Base-by-base conservation (phyloP, 2,329 filamentous ascomycete species). In the Alternaria ventricosa region DNA sequence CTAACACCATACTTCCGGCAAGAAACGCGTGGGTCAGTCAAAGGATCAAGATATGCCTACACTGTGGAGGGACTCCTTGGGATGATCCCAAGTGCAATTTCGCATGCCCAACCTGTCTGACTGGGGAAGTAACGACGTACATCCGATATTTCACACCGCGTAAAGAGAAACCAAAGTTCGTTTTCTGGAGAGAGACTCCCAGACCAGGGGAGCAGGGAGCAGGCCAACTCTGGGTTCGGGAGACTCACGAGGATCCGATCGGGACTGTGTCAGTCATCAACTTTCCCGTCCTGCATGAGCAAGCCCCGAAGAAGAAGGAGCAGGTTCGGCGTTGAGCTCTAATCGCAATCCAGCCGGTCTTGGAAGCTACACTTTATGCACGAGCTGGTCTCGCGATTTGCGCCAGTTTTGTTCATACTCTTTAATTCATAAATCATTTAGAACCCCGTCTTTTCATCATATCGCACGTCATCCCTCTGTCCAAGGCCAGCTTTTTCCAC, bases 41-140 rank as follows among this genome's bases (percentile, higher is more conserved):
- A 11, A 63, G 63, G 27, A 60, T 69, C 44, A 55, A 66, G 6
- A 75, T 80, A 68, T 81, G 79, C 57, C 76, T 78, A 68, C 78
- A 80, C 56, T 78, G 77, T 57, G 76, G 77, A 15, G 61, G 61
- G 4, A 68, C 80, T n/a, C 57, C 70, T 23, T 68, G 51, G 2
- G 78, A 74, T 75, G 78, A 74, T 75, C 20, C 46, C 3, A 55
- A 60, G 18, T 80, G 78, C 61, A 50, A 53, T 18, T 79, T 72
- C 63, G 53, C 50, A 1, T 80, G 79, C 62, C 66, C 75, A 22
- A 79, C 70, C 56, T 81, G 79, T 59, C 68, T 70, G 10, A 51
- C 71, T 7, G 64, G 64, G 25, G 33, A 64, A 9, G 72, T 76
- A 45, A 70, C 67, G 57, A 74, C 74, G 8, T 80, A 78, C 57